Evolutionary conservation across 2,329 filamentous ascomycete species (phyloP), one percentile per base, ranked within the genome.

Genomic region (Pseudogymnoascus sp.): DNA sequence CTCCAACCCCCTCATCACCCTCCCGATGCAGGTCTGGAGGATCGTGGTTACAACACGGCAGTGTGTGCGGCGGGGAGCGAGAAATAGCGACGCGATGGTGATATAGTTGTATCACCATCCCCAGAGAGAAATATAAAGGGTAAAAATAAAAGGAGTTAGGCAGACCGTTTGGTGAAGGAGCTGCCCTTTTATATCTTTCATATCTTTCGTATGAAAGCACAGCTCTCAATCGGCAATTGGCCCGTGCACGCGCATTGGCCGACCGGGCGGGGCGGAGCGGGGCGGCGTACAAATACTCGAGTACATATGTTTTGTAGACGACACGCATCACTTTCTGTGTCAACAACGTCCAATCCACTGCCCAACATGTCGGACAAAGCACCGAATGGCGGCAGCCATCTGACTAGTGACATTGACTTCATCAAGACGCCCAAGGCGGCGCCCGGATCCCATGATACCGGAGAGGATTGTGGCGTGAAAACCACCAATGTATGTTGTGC

Each of bases 341-440:
- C 33, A 55, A 55, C 49, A 55, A 55, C 25, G 49, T 33, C 49
- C 49, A 55, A 55, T 55, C 49, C 49, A 55, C 49, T 22, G 28
- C n/a, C 49, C 60, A 61, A 65, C 74, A 76, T 63, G 64, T 79
- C 79, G 78, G 78, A 77, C 61, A 79, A 79, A 67, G 49, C 49
- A 55, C 33, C 58, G 23, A 60, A n/a, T 38, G 38, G 58, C 38
- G 35, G 55, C 19, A 39, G 22, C 61, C 45, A 64, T 22, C 65
- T 60, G 60, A 55, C 49, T 4, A 19, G 41, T 12, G 64, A 69
- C 35, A 67, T 72, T 60, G 63, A 68, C 8, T 72, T 69, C 45
- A 71, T 71, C 33, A 33, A 65, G 39, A 72, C 70, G 61, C 70
- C 70, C 5, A 64, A 64, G 45, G 60, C 67, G 16, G 64, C 64